Conservation (phyloP, 371 early-diverging fungal genomes). For the Actinomortierella wolfii region DNA sequence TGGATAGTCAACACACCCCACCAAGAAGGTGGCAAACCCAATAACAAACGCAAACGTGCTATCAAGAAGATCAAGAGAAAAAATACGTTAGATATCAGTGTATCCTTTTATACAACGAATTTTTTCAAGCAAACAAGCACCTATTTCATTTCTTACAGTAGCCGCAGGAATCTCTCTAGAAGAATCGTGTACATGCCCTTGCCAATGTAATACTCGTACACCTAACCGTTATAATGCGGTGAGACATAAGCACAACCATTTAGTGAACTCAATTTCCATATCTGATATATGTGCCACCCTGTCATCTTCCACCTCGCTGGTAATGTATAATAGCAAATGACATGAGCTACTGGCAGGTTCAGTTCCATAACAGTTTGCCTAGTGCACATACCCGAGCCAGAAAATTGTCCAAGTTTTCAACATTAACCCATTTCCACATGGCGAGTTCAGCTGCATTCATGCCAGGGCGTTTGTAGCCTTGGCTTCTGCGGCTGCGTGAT, state of each 20-base stretch:
- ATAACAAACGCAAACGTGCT: constrained; percentile 78
- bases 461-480: constrained; percentile 43
- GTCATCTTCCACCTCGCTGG: not conserved
- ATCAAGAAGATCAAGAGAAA: not conserved
- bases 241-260: not conserved
- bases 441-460: constrained; percentile 67
- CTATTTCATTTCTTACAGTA: constrained; percentile 24
- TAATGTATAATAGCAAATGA: not conserved
- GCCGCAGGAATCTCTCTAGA: constrained; percentile 37
- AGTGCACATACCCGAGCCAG: constrained; percentile 61
- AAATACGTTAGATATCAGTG: constrained; percentile 2
- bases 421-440: constrained; percentile 85
- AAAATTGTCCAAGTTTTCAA: constrained; percentile 81
- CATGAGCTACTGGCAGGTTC: no score
- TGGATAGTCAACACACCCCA: constrained; percentile 88
- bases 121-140: not conserved
- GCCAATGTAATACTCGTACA: constrained; percentile 39
- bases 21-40: constrained; percentile 82
- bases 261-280: not conserved
- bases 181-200: constrained; percentile 45
- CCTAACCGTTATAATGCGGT: constrained; percentile 14
- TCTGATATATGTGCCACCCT: not conserved
- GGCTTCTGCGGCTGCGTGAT: constrained; percentile 9
- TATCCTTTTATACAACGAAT: not conserved
- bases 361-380: no score